Evolutionary conservation across 192 early-diverging fungal species (phyloP), one percentile per base, ranked within the genome.

Genomic region (Fimicolochytrium jonesii): DNA sequence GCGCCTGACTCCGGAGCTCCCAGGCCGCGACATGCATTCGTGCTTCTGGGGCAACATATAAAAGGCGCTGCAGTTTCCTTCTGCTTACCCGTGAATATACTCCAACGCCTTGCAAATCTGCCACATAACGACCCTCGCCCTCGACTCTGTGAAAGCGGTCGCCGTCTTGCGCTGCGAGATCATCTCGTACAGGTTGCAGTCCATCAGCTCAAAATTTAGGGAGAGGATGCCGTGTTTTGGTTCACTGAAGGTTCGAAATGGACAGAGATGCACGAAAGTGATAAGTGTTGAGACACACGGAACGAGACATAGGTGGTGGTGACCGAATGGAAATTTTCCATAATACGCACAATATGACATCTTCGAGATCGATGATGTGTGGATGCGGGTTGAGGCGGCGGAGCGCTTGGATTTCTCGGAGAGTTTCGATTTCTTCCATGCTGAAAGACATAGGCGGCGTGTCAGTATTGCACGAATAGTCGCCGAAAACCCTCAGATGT

Each of bases 201-300:
- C 78, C 83, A 85, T 85, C 17, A 84, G 66, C 62, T 81, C 79
- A 51, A 85, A 85, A 52, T 82, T 84, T 11, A 85, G 67, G 26
- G 68, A 69, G 3, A 85, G 66, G 1, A 75, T 74, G 31, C 83
- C 83, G 52, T 77, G 68, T 50, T 72, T 70, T 4, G 74, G 77
- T 30, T 85, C 83, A 46, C 83, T 85, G 49, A 45, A 22, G 22
- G 39, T 20, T 18, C n/a, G 22, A 43, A 39, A 39, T 11, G 28
- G 41, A 42, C 11, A 65, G 26, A 66, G 29, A 34, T 61, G 61
- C 10, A 53, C 53, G 31, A 47, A n/a, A n/a, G n/a, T n/a, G n/a
- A n/a, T n/a, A n/a, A n/a, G n/a, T n/a, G n/a, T n/a, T n/a, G n/a
- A n/a, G n/a, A n/a, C n/a, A n/a, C n/a, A n/a, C n/a, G n/a, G n/a